Evolutionary conservation across 768 basidiomycete species (phyloP), one percentile per base, ranked within the genome.

Genomic region (Auricularia auricula-judae): DNA sequence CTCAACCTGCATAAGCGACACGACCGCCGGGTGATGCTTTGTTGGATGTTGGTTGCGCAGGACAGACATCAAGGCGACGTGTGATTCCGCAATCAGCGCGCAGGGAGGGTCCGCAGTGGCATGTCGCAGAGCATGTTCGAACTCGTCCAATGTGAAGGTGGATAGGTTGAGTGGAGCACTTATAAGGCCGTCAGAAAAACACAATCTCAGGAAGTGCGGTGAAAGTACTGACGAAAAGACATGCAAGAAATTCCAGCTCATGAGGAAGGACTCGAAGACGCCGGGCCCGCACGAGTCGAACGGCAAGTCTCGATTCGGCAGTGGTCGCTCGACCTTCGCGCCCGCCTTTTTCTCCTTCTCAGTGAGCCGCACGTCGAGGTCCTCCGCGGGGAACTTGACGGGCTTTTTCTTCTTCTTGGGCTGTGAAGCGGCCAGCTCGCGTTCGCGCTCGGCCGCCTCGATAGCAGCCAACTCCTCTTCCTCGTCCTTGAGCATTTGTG

Each of bases 191-290:
- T 35, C 51, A 54, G 47, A 4, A 59, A 44, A 33, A 14, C 53
- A 58, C 4, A 3, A 62, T 23, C 44, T 53, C 2, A 12, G 10
- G 1, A 29, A 33, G 58, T 42, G 10, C 29, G 4, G 44, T 21
- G 18, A 29, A 53, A 67, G 18, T 36, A 75, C 85, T 70, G 72
- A 97, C 97, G 94, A 93, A 74, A 95, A 95, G 62, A 93, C 88
- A 63, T 91, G 88, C 64, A 98, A 75, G 74, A 96, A 96, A 75
- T 92, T 94, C 95, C 95, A 99, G 8, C 85, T 78, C 87, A 91
- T 88, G 36, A 98, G 75, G 74, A 98, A 93, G 8, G 81, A 77
- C 72, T 98, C 95, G 67, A 97, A 96, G 12, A 81, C 76, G 11
- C 68, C 70, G 5, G 39, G 34, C 4, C 67, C 71, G 63, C 92